These are phyloP conservation scores for Paulownia fortunei DNA, from an alignment of 257 asterid species.

Conservation along the genomic window DNA sequence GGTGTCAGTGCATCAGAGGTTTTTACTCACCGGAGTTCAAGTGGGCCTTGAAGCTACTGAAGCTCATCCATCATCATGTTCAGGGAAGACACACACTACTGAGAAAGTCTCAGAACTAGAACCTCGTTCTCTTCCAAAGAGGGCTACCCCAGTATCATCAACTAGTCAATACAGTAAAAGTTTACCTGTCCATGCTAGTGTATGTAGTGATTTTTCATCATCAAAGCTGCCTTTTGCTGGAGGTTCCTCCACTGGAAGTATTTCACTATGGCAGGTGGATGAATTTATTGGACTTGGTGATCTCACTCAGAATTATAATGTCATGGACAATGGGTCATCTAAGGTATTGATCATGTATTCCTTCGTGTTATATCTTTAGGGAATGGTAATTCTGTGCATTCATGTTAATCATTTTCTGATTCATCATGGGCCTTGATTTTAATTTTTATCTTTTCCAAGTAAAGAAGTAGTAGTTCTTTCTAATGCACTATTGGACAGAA, in stretches of 20 bases:
- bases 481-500: background rate
- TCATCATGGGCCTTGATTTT: background rate
- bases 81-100: constrained; percentile 44
- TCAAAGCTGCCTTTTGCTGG: constrained; percentile 50
- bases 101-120: constrained; percentile 56
- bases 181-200: constrained; percentile 46
- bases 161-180: constrained; percentile 45
- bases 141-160: constrained; percentile 38
- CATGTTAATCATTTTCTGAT: background rate
- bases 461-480: background rate
- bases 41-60: constrained; percentile 82
- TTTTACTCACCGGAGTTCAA: constrained; percentile 88
- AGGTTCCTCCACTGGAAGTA: constrained; percentile 69
- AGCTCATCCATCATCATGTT: constrained; percentile 52
- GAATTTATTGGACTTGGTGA: constrained; percentile 72
- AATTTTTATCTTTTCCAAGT: background rate
- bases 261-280: constrained; percentile 87
- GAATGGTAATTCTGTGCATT: background rate
- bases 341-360: constrained; percentile 58
- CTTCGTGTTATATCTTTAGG: background rate
- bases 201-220: constrained; percentile 39
- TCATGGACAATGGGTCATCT: constrained; percentile 63
- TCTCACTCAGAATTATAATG: constrained; percentile 57
- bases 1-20: constrained; percentile 80
- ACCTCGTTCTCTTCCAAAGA: constrained; percentile 39